A percentile compares a stretch with the other conserved stretches of the same genome.
These are phyloP conservation scores for Calonectria henricotiae DNA, from an alignment of 2,329 filamentous ascomycete species.

Conservation along the genomic window DNA sequence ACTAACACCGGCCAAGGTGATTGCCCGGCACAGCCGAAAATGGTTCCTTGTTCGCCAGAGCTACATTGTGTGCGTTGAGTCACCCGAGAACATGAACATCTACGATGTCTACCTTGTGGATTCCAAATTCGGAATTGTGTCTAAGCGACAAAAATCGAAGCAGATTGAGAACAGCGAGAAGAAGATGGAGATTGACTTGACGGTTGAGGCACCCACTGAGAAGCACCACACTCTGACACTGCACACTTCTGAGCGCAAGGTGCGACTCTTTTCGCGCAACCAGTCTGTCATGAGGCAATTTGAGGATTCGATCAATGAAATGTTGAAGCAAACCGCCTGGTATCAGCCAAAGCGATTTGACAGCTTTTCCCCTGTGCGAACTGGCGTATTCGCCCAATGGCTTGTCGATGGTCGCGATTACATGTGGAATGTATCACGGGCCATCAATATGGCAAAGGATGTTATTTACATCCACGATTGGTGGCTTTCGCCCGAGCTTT, in stretches of 20 bases:
- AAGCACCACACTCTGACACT: conserved; percentile 90
- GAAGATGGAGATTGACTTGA: conserved; percentile 64
- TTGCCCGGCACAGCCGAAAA: conserved; percentile 88
- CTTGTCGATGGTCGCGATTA: conserved; percentile 97
- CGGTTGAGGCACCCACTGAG: conserved; percentile 57
- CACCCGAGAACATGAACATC: conserved; percentile 98
- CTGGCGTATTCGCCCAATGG: conserved; percentile 93
- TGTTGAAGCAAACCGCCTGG: conserved; percentile 89
- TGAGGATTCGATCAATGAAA: conserved; percentile 90
- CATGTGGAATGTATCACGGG: conserved; percentile 99
- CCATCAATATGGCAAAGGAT: conserved; percentile 96
- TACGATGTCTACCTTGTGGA: conserved; percentile 99
- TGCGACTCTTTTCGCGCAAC: conserved; percentile 92
- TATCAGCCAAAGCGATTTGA: conserved; percentile 87
- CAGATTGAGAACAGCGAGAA: conserved; percentile 74
- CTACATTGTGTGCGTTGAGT: conserved; percentile 98
- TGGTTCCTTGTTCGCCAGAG: conserved; percentile 99
- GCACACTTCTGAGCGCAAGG: conserved; percentile 92
- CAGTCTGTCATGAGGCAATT: conserved; percentile 93
- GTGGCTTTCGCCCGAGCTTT: conserved; percentile 98
- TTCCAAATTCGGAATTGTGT: conserved; percentile 85
- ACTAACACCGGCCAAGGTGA: conserved; percentile 83
- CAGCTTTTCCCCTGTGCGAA: conserved; percentile 92
- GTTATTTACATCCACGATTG: conserved; percentile 99
- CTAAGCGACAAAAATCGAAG: conserved; percentile 75